A percentile compares a stretch with the other conserved stretches of the same genome.
phyloP scores from a whole-genome alignment of 2,329 filamentous ascomycete species.

The Colletotrichum coccodes region DNA sequence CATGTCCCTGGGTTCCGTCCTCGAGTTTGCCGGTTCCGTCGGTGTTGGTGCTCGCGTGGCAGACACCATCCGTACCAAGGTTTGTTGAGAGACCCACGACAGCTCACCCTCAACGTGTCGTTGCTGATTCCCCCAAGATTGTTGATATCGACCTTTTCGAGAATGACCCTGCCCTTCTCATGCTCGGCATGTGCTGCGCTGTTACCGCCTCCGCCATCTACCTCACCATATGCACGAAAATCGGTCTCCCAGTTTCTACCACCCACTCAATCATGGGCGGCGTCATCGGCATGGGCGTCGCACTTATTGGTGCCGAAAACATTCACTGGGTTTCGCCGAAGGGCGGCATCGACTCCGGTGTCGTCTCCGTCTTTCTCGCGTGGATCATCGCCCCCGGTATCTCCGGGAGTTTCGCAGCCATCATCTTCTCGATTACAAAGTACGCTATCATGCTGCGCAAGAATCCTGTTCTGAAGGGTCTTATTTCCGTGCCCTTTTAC shows the following conservation, averaged over 20 bases:
- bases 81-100: background rate
- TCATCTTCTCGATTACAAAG: slow-evolving; percentile 55
- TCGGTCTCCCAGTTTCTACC: slow-evolving; percentile 50
- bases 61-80: slow-evolving; percentile 56
- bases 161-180: slow-evolving; percentile 49
- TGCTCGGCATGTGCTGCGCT: slow-evolving; percentile 54
- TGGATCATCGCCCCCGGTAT: slow-evolving; percentile 59
- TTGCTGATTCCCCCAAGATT: slow-evolving; percentile 38
- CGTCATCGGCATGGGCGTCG: slow-evolving; percentile 57
- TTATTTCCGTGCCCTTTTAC: slow-evolving; percentile 62
- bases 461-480: slow-evolving; percentile 52
- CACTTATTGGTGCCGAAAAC: slow-evolving; percentile 48
- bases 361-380: slow-evolving; percentile 57
- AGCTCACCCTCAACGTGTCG: background rate
- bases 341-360: slow-evolving; percentile 43
- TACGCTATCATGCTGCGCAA: slow-evolving; percentile 52
- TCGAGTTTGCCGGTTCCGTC: slow-evolving; percentile 60
- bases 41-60: slow-evolving; percentile 58
- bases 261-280: slow-evolving; percentile 57
- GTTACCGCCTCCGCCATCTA: slow-evolving; percentile 50
- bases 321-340: slow-evolving; percentile 51
- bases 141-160: slow-evolving; percentile 51
- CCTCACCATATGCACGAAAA: slow-evolving; percentile 52
- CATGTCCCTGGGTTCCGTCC: slow-evolving; percentile 55
- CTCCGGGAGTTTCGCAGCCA: slow-evolving; percentile 52